Evolutionary conservation across 768 basidiomycete species (phyloP).

Genomic region (Agrocybe chaxingu): DNA sequence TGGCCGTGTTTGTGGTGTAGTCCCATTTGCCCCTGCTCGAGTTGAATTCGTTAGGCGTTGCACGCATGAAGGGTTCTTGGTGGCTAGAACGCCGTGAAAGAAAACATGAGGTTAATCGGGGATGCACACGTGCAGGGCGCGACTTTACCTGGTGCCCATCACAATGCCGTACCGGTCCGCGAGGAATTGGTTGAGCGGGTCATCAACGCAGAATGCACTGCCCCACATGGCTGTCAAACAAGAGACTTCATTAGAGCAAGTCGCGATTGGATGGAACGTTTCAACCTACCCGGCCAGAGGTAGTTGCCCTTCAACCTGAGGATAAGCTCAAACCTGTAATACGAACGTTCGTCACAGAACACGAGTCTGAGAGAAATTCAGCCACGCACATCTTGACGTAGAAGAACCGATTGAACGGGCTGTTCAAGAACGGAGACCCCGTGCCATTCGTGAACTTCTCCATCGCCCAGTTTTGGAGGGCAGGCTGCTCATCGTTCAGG

Average conservation of each 20-base stretch:
- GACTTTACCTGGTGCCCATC: constrained; percentile 59
- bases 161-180: constrained; percentile 67
- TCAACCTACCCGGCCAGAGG: constrained; percentile 58
- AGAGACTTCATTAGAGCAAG: not conserved
- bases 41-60: constrained; percentile 64
- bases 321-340: constrained; percentile 57
- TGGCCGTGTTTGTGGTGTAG: constrained; percentile 50
- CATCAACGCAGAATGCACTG: constrained; percentile 57
- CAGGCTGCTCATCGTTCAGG: constrained; percentile 76
- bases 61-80: constrained; percentile 75
- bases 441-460: constrained; percentile 68
- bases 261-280: not conserved
- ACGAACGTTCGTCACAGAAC: no score
- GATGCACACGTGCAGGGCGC: not conserved
- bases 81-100: constrained; percentile 33
- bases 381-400: constrained; percentile 48
- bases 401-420: constrained; percentile 63
- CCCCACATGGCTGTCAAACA: constrained; percentile 36
- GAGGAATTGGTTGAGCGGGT: constrained; percentile 55
- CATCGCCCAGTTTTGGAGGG: constrained; percentile 67
- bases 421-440: constrained; percentile 41
- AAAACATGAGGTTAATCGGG: not conserved
- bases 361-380: not conserved
- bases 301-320: constrained; percentile 68
- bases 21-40: constrained; percentile 63